Percentiles rank a stretch among this genome's conserved stretches.
These are phyloP conservation scores for Ballota nigra DNA, from an alignment of 257 asterid species.

Conservation along the genomic window DNA sequence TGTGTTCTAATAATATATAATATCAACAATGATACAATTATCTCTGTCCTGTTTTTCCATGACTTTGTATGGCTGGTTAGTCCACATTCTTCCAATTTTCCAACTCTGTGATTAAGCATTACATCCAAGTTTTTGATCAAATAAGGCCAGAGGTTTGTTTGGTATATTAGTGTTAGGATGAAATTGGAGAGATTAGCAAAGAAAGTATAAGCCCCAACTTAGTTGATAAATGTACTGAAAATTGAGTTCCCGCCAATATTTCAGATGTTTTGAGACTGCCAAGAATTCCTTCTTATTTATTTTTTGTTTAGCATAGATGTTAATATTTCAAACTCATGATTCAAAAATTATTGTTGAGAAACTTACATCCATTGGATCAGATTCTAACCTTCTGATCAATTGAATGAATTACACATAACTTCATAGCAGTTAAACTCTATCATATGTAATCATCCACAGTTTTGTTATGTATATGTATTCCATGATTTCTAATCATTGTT, in stretches of 20 bases:
- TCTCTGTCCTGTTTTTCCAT: no score
- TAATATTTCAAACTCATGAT: not conserved
- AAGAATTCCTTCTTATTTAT: not conserved
- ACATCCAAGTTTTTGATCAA: not conserved
- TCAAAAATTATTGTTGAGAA: not conserved
- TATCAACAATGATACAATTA: no score
- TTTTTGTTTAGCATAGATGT: not conserved
- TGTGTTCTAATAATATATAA: no score
- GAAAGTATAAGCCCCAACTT: not conserved
- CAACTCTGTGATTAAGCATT: no score
- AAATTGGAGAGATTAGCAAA: not conserved
- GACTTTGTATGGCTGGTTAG: no score
- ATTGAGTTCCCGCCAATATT: no score
- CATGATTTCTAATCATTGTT: conserved; percentile 9
- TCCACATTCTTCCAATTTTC: no score
- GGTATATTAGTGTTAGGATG: not conserved
- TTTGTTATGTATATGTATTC: not conserved
- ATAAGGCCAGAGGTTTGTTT: not conserved
- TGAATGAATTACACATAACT: not conserved
- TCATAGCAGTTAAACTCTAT: not conserved
- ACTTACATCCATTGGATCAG: not conserved
- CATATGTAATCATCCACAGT: not conserved
- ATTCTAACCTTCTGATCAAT: not conserved
- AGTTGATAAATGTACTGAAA: not conserved
- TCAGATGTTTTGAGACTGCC: not conserved